Percentiles rank a stretch among this genome's conserved stretches.
These are phyloP conservation scores for Geosiphon pyriformis DNA, from an alignment of 192 early-diverging fungal species.

Conservation along the genomic window DNA sequence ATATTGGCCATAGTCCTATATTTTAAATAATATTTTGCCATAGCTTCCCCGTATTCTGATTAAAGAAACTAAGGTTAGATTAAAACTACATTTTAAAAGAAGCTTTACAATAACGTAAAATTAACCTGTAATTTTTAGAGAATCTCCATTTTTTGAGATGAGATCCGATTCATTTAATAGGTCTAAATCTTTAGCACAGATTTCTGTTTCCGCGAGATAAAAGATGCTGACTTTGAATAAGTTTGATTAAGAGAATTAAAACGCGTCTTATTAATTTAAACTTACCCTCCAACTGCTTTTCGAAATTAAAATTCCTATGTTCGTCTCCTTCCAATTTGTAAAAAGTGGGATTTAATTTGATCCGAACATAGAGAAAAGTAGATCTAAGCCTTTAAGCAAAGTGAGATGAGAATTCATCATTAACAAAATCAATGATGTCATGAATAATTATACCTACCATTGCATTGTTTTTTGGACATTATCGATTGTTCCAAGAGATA, in stretches of 20 bases:
- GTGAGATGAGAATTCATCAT: slow-evolving; percentile 15
- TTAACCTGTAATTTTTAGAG: background rate
- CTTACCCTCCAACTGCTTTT: slow-evolving; percentile 23
- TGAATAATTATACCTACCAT: slow-evolving; percentile 38
- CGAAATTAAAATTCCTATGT: background rate
- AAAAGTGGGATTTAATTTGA: slow-evolving; percentile 29
- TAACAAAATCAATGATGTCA: slow-evolving; percentile 7
- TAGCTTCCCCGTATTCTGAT: slow-evolving; percentile 32
- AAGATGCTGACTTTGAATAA: background rate
- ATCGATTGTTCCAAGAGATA: slow-evolving; percentile 53
- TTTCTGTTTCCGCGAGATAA: slow-evolving; percentile 14
- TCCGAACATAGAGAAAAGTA: slow-evolving; percentile 35
- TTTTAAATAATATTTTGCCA: slow-evolving; percentile 37
- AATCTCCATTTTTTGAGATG: slow-evolving; percentile 13
- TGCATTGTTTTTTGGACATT: slow-evolving; percentile 39
- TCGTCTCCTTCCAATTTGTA: slow-evolving; percentile 20
- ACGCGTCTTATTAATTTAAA: background rate
- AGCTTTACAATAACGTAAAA: background rate
- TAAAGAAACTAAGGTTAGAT: background rate
- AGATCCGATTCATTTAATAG: slow-evolving; percentile 21
- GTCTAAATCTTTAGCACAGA: slow-evolving; percentile 28
- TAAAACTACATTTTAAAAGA: background rate
- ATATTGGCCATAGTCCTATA: slow-evolving; percentile 23
- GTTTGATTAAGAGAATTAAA: background rate
- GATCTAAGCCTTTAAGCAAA: slow-evolving; percentile 29